Conservation (phyloP, 495 filamentous ascomycete genomes). For the Clavariopsis aquatica region DNA sequence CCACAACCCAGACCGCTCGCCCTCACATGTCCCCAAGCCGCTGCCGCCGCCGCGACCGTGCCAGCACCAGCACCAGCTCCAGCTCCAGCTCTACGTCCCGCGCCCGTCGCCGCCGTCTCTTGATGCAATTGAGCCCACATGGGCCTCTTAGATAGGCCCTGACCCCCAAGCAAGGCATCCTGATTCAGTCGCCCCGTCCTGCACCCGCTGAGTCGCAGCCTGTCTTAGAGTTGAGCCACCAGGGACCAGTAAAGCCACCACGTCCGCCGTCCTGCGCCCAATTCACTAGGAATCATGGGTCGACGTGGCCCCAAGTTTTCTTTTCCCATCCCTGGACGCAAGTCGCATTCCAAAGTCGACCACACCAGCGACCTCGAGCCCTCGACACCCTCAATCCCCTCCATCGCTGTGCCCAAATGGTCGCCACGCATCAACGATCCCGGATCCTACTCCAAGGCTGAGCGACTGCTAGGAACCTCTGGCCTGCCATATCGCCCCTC, state of each 20-base stretch:
- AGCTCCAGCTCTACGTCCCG: background rate
- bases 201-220: conserved; percentile 23
- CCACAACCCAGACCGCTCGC: background rate
- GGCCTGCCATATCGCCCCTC: conserved; percentile 19
- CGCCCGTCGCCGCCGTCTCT: conserved; percentile 8
- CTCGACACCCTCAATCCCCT: conserved; percentile 16
- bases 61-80: background rate
- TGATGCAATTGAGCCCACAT: conserved; percentile 18
- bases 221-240: conserved; percentile 26
- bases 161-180: conserved; percentile 21
- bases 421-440: conserved; percentile 25
- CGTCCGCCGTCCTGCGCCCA: background rate
- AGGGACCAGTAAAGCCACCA: conserved; percentile 2
- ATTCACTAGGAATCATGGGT: conserved; percentile 25
- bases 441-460: conserved; percentile 28
- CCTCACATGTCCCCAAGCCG: conserved; percentile 16
- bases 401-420: conserved; percentile 24
- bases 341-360: conserved; percentile 13
- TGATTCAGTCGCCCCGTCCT: conserved; percentile 22
- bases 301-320: conserved; percentile 37
- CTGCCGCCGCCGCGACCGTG: background rate
- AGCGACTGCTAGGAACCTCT: conserved; percentile 32
- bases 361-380: conserved; percentile 11
- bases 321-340: conserved; percentile 38
- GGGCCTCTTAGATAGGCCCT: conserved; percentile 5